Evolutionary conservation across 1,284 basidiomycete genomes (phyloP), one percentile per base, ranked within the genome.

Genomic region (Melampsora americana): DNA sequence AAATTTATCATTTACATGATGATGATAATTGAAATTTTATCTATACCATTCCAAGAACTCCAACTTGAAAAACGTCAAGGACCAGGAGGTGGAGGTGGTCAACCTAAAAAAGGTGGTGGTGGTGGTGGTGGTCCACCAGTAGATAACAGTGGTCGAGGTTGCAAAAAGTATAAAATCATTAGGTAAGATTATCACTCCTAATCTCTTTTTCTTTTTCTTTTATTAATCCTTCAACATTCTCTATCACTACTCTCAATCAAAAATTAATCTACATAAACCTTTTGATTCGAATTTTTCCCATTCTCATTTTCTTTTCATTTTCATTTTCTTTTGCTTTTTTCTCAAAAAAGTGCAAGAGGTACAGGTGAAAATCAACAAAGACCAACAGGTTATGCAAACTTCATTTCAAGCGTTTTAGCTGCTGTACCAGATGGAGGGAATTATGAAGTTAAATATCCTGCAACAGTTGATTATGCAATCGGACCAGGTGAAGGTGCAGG

Each of bases 321-420:
- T 11, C 28, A 18, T 32, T 42, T 42, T 1, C 39, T 11, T 42
- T 42, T 12, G 11, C 5, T 12, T 42, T 42, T 1, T 42, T 42
- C 35, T n/a, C n/a, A n/a, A n/a, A n/a, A n/a, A n/a, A n/a, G n/a
- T n/a, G 60, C 61, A 23, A 59, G 69, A 20, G 69, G 61, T 5
- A 73, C 70, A 14, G 26, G n/a, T 35, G 46, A 73, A 23, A n/a
- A 42, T 28, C 70, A 73, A 66, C 50, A 5, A 16, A 48, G 48
- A 32, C 50, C 61, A 16, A 42, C n/a, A 26, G 48, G 32, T 39
- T 73, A 73, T 28, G 44, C 62, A 0, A 44, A 44, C 16, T 66
- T 66, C 46, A 66, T 73, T 9, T 50, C 32, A 0, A 44, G 35
- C 12, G 48, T 73, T 5, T 28, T 53, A 16, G 18, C 44, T 14